Base-by-base conservation (phyloP, 2,329 filamentous ascomycete genomes). In the Fusarium kyushuense region DNA sequence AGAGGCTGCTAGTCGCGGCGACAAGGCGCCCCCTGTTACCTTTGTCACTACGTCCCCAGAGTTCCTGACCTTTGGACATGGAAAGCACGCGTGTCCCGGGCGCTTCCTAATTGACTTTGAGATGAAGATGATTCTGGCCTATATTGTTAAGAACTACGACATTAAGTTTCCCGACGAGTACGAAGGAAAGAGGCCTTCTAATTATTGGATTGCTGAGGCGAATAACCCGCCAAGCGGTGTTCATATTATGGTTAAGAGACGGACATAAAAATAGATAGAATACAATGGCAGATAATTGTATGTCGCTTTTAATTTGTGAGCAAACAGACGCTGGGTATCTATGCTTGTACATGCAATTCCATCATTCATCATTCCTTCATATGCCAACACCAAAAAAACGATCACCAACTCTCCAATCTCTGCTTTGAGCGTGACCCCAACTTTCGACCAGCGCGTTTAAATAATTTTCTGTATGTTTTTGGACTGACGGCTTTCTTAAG, bases 31-130 rank as follows among this genome's bases (percentile, higher is more conserved):
- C 8, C 33, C 61, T 1, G 56, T 63, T 3, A 58, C 54, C 1
- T 61, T 74, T 29, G 71, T 74, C 4, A 61, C 69, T 0, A 73
- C 71, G 2, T 72, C 69, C 5, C 71, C 71, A 1, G 71, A 73
- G 48, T 73, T 73, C n/a, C 40, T 79, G 29, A 52, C 75, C 1
- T 81, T 80, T 54, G 75, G 78, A 1, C 76, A 78, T 17, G 78
- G 78, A 7, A 78, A 74, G 16, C 76, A 79, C 48, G 76, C 78
- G 1, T 80, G 77, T 6, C 74, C 75, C 0, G 75, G 75, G 2
- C 66, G 75, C 0, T 77, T 77, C 14, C 49, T 77, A 1, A 58
- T 76, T 10, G 75, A 77, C 21, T 76, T 77, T 63, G 74, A 77
- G 58, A 52, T 77, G 46, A 77, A 77, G 68, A 77, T 77, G 75